Conservation (phyloP, 495 filamentous ascomycete species). For the Mytilinidion resinicola region DNA sequence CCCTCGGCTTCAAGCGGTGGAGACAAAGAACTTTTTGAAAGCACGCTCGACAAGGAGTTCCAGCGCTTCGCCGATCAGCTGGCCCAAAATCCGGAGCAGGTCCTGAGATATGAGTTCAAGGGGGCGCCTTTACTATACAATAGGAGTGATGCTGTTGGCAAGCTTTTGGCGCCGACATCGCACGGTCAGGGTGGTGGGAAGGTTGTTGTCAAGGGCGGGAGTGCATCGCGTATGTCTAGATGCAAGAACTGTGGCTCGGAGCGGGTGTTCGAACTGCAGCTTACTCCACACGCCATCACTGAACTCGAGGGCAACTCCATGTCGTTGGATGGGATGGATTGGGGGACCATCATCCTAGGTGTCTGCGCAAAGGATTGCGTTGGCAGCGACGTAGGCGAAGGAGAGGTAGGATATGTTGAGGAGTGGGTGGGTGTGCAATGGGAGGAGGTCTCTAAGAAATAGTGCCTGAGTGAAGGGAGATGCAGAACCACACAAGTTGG, state of each 20-base stretch:
- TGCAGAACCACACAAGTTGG: neutral
- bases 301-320: constrained; percentile 77
- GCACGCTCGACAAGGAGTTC: constrained; percentile 77
- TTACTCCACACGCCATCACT: constrained; percentile 83
- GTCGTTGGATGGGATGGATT: constrained; percentile 90
- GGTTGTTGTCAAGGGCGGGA: constrained; percentile 30
- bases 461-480: neutral
- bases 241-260: constrained; percentile 68
- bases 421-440: constrained; percentile 98
- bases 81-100: constrained; percentile 87
- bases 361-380: constrained; percentile 72
- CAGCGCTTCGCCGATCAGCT: constrained; percentile 85
- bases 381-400: constrained; percentile 41
- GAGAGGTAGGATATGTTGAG: constrained; percentile 65
- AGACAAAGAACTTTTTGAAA: constrained; percentile 78
- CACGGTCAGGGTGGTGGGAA: constrained; percentile 29
- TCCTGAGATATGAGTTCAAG: constrained; percentile 83
- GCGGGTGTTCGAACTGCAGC: constrained; percentile 85
- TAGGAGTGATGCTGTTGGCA: constrained; percentile 66
- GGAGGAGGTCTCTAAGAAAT: constrained; percentile 56
- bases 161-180: constrained; percentile 42
- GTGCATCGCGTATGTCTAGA: constrained; percentile 52
- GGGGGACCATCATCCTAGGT: constrained; percentile 90
- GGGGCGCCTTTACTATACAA: constrained; percentile 78
- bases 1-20: constrained; percentile 31